Base-by-base conservation (phyloP, 345 rosid genomes). In the Camelina sativa region DNA sequence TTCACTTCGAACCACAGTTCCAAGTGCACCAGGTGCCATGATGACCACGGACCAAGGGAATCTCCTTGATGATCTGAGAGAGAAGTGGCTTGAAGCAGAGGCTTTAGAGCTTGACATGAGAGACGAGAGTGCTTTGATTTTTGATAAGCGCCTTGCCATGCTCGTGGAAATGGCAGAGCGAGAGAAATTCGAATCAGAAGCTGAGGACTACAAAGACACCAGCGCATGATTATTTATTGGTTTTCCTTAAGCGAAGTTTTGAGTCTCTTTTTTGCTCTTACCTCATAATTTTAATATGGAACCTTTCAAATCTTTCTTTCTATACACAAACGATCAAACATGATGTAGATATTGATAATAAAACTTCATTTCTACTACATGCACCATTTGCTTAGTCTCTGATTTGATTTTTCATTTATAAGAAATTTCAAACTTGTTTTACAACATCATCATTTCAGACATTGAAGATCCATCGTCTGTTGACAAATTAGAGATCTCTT, bases 41-140 rank as follows among this genome's bases (percentile, higher is more conserved):
- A 71, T 84, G 55, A 88, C 81, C 60, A 58, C 85, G 3, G 96
- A 88, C 78, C 97, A 89, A 77, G 96, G 79, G 65, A 95, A 95
- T 78, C 80, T 95, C 52, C 92, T 95, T 5, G 97, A 92, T 76
- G 98, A 92, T 80, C 80, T 95, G 74, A 83, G 99, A 43, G 99
- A 92, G 71, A 92, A 92, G 83, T 92, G 99, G 99, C 99, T 92
- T 67, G 97, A 92, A 86, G 97, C 91, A 20, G 97, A 95, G 76
- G 99, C 88, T 55, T 94, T 89, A 43, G 98, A 92, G 85, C 97
- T 90, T 67, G 98, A 92, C 82, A 63, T 90, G 92, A 90, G 99
- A 86, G 99, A 95, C 13, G 97, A 90, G 79, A 95, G 98, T 62
- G 96, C 97, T 20, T 75, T 90, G 60, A 75, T 86, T 46, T 95